A percentile compares a stretch with the other conserved stretches of the same genome.
Conservation (phyloP, 176 grass and related monocot species). For the Poa pratensis region DNA sequence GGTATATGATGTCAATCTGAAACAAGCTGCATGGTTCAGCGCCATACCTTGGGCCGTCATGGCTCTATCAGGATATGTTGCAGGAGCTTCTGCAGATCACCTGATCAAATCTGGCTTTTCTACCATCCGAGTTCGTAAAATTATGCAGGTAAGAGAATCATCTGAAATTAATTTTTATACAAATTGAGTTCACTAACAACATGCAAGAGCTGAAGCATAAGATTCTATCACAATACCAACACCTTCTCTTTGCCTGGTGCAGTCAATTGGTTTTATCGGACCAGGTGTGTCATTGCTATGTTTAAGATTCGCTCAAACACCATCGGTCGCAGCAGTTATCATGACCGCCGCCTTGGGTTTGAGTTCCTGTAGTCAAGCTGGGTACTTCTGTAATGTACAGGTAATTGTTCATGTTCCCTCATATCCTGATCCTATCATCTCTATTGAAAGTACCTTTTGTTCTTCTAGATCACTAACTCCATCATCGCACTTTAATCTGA, state of each 20-base stretch:
- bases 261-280: constrained; percentile 94
- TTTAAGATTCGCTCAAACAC: constrained; percentile 81
- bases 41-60: constrained; percentile 92
- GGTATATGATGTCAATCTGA: constrained; percentile 95
- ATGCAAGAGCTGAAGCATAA: constrained; percentile 22
- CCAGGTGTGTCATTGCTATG: constrained; percentile 72
- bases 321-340: constrained; percentile 64
- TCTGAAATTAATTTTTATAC: background rate
- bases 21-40: constrained; percentile 99
- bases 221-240: background rate
- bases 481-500: background rate
- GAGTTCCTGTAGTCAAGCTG: constrained; percentile 93
- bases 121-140: constrained; percentile 64
- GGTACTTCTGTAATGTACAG: constrained; percentile 92
- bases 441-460: background rate
- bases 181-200: background rate
- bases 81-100: constrained; percentile 86
- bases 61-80: constrained; percentile 91
- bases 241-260: constrained; percentile 38
- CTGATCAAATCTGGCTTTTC: constrained; percentile 78
- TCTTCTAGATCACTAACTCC: background rate
- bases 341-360: constrained; percentile 86
- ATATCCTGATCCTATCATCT: constrained; percentile 26
- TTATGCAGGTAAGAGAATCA: constrained; percentile 75
- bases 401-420: constrained; percentile 48